Base-by-base conservation (phyloP, 2,329 filamentous ascomycete species). In the Neofusicoccum kwambonambiense region DNA sequence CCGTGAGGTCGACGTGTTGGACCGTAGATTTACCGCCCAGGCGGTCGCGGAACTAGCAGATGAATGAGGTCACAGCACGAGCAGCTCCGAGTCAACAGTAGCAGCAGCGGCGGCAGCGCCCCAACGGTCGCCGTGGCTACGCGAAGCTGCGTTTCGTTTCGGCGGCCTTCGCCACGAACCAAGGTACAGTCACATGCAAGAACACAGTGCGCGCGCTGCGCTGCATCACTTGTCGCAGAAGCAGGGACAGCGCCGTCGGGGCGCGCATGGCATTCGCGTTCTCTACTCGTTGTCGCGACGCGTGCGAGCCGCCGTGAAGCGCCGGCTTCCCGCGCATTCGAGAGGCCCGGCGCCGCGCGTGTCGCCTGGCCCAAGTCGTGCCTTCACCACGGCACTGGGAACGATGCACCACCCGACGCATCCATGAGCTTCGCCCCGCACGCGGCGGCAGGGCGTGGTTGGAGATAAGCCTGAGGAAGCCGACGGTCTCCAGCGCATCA, bases 1-100 rank as follows among this genome's bases (percentile, higher is more conserved):
- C 50, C 39, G 56, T 68, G 65, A 66, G 42, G 49, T 66, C 37
- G 61, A 54, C 64, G 65, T 57, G 62, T 56, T 56, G 49, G 49
- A 39, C 50, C 50, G 50, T 37, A 52, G 50, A 52, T 15, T 6
- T 11, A 17, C 31, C 50, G 50, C 15, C n/a, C 50, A 47, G 56
- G 41, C 56, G 56, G 41, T 60, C 31, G 56, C 56, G 31, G 44
- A 60, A 45, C 41, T 13, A 34, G 49, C 49, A 35, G 49, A 51
- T 51, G 49, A 51, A 31, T 39, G 37, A 39, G 50, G 39, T 57
- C 52, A 57, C 52, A 60, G 58, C 58, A 62, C 58, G 58, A 62
- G 58, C 58, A 60, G 54, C 54, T 41, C 39, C 11, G 19, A 56
- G 19, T 45, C 54, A 35, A 22, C 52, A 56, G 35, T 19, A 42